Conservation (phyloP, 352 stramenopile genomes). For the Phytophthora tubulina region DNA sequence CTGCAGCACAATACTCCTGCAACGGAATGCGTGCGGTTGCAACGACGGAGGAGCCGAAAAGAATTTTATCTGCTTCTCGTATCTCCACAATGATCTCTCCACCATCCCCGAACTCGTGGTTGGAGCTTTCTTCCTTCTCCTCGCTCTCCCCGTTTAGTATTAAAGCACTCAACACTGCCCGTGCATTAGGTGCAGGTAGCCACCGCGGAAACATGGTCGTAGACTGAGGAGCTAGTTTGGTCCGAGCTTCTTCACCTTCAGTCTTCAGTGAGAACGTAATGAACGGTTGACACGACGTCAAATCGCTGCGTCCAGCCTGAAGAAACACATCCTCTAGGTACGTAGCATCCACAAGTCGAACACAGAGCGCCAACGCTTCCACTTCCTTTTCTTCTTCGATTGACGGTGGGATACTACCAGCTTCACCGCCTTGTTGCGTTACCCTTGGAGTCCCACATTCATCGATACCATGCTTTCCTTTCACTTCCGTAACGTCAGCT, state of each 20-base stretch:
- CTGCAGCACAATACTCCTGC: slow-evolving; percentile 53
- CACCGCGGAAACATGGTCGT: slow-evolving; percentile 71
- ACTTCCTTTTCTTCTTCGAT: slow-evolving; percentile 36
- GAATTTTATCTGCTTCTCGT: slow-evolving; percentile 71
- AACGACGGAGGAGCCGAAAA: slow-evolving; percentile 79
- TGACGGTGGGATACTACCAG: background rate
- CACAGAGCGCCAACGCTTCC: slow-evolving; percentile 49
- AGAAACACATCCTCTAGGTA: slow-evolving; percentile 65
- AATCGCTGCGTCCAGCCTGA: slow-evolving; percentile 55
- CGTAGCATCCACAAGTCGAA: slow-evolving; percentile 60
- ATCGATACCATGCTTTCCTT: slow-evolving; percentile 14
- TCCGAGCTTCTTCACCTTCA: slow-evolving; percentile 38
- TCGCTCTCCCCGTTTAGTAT: slow-evolving; percentile 32
- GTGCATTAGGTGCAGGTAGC: slow-evolving; percentile 50
- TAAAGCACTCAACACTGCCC: slow-evolving; percentile 52
- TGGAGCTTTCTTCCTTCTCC: slow-evolving; percentile 11
- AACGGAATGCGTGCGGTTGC: slow-evolving; percentile 60
- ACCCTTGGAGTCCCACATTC: background rate
- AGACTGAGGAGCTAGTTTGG: slow-evolving; percentile 56
- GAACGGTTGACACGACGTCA: slow-evolving; percentile 58
- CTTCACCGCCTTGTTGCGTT: slow-evolving; percentile 9
- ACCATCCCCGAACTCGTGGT: slow-evolving; percentile 26
- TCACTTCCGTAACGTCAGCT: slow-evolving; percentile 36
- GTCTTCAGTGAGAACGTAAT: slow-evolving; percentile 55
- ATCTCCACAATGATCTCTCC: slow-evolving; percentile 66